Evolutionary conservation across 306 rosid genomes (phyloP).

Genomic region (Citrullus amarus): DNA sequence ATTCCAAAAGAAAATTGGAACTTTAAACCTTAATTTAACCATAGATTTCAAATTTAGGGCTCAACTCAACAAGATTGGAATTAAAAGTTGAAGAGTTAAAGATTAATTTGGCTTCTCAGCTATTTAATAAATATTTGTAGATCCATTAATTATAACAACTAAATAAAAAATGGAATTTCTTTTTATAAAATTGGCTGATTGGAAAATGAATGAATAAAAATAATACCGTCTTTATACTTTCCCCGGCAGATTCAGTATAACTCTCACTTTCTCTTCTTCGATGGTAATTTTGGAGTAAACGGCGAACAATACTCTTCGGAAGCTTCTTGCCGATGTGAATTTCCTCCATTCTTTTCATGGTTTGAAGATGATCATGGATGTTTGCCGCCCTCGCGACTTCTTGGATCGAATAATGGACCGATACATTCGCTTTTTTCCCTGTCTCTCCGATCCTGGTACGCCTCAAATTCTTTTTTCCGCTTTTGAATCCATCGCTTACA

Average conservation of each 20-base stretch:
- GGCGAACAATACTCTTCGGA: background rate
- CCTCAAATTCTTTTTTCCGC: background rate
- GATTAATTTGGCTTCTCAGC: too few species aligned
- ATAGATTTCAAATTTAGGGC: too few species aligned
- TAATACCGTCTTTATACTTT: background rate
- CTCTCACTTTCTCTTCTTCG: background rate
- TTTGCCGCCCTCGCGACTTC: conserved; percentile 27
- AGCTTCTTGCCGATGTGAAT: background rate
- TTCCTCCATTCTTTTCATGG: background rate
- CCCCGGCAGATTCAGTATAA: conserved; percentile 1
- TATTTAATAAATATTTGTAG: background rate
- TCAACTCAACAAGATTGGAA: too few species aligned
- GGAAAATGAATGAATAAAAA: background rate
- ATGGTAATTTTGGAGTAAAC: conserved; percentile 5
- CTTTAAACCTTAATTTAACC: too few species aligned
- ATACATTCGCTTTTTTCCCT: conserved; percentile 40
- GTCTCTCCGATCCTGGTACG: conserved; percentile 79
- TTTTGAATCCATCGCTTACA: background rate
- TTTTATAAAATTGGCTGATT: background rate
- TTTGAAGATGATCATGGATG: conserved; percentile 36
- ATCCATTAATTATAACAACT: background rate
- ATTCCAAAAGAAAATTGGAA: too few species aligned
- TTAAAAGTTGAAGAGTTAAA: too few species aligned
- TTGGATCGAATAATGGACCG: conserved; percentile 42
- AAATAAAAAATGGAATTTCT: background rate